Evolutionary conservation across 208 protist genomes (phyloP).

Genomic region (Leishmania turanica): DNA sequence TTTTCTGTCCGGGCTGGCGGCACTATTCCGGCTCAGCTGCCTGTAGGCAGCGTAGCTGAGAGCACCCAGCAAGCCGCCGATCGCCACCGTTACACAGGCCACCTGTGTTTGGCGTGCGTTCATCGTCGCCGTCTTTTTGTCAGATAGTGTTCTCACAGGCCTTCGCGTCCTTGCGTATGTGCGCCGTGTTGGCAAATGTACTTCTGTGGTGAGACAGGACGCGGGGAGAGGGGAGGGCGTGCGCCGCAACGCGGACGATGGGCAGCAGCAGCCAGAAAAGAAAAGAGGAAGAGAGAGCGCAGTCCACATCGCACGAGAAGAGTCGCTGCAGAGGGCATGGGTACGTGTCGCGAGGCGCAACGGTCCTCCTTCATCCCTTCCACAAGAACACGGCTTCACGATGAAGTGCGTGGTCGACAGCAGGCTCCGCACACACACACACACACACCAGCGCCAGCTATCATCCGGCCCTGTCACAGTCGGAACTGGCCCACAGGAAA

Average conservation of each 20-base stretch:
- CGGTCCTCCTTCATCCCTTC: neutral
- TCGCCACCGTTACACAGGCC: neutral
- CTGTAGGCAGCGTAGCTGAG: slow-evolving; percentile 12
- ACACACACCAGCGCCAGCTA: neutral
- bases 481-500: neutral
- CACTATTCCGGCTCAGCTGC: slow-evolving; percentile 7
- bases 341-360: neutral
- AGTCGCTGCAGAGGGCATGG: neutral
- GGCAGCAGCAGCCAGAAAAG: neutral
- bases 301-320: neutral
- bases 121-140: neutral
- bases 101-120: neutral
- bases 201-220: neutral
- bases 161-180: neutral
- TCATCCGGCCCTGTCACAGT: neutral
- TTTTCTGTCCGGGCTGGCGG: neutral
- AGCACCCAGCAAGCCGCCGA: slow-evolving; percentile 22
- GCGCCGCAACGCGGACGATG: neutral
- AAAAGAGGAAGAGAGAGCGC: neutral
- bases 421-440: neutral
- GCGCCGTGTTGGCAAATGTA: neutral
- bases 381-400: neutral
- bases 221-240: neutral
- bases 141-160: neutral
- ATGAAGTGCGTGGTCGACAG: neutral